These are phyloP conservation scores for Castanospermum australe DNA, from an alignment of 306 rosid genomes.

Conservation along the genomic window DNA sequence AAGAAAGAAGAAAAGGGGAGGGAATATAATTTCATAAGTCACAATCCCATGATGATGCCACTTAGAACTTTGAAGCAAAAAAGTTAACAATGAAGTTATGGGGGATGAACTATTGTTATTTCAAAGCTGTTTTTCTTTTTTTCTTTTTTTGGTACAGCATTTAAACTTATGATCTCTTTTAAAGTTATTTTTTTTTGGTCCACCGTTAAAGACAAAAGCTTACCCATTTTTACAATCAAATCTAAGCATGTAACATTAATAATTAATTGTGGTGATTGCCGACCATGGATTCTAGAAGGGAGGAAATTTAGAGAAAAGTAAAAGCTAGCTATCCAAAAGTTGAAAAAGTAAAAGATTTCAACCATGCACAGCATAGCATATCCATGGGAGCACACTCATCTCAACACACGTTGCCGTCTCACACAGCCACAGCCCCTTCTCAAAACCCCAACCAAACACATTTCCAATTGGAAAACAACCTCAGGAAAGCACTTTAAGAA, in stretches of 20 bases:
- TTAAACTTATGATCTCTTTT: too few relatives aligned
- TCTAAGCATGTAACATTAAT: neutral
- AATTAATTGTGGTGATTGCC: slow-evolving; percentile 18
- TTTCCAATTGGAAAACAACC: slow-evolving; percentile 11
- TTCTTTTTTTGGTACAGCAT: neutral
- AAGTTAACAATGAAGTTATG: neutral
- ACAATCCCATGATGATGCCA: neutral
- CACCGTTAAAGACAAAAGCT: neutral
- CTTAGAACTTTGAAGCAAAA: neutral
- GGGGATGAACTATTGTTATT: neutral
- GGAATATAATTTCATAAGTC: neutral
- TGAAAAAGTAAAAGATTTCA: slow-evolving; percentile 14
- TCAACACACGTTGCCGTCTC: slow-evolving; percentile 26
- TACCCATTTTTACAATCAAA: neutral
- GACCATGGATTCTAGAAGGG: slow-evolving; percentile 34
- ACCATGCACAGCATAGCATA: neutral
- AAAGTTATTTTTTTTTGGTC: too few relatives aligned
- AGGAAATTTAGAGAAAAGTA: slow-evolving; percentile 21
- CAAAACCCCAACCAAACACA: slow-evolving; percentile 25
- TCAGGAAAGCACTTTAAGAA: slow-evolving; percentile 8
- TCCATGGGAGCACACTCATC: neutral
- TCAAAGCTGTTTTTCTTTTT: neutral
- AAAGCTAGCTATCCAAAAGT: slow-evolving; percentile 16
- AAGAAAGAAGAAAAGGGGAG: neutral
- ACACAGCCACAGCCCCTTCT: neutral